Percentiles rank a stretch among this genome's conserved stretches.
These are phyloP conservation scores for Candida stauntonica DNA, from an alignment of 805 yeast genomes.

Conservation along the genomic window DNA sequence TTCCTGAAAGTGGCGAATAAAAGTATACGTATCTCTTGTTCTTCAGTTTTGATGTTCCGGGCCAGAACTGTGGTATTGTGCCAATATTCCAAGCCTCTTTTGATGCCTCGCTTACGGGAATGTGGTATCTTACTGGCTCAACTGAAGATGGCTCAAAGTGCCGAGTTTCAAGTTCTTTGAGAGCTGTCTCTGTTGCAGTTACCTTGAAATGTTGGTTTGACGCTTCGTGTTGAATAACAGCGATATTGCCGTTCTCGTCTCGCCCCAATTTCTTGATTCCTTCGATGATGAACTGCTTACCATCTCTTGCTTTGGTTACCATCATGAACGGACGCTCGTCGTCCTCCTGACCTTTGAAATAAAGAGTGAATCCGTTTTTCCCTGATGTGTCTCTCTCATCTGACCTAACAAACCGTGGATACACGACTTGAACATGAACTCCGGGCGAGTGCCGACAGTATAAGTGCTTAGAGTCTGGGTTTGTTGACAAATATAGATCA, in stretches of 20 bases:
- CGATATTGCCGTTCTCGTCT: constrained; percentile 15
- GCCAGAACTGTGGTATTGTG: constrained; percentile 39
- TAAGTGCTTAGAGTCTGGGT: constrained; percentile 57
- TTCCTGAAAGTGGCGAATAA: constrained; percentile 25
- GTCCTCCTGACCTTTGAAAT: constrained; percentile 23
- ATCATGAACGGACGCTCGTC: constrained; percentile 14
- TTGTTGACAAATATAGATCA: constrained; percentile 60
- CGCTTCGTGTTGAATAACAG: neutral
- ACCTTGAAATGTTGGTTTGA: neutral
- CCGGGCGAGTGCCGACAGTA: constrained; percentile 62
- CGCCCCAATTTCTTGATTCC: constrained; percentile 7
- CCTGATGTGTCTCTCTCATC: constrained; percentile 12
- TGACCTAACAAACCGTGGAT: constrained; percentile 3
- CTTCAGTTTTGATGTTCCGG: constrained; percentile 12
- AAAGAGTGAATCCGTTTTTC: constrained; percentile 30
- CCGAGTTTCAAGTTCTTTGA: constrained; percentile 6
- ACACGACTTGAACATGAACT: constrained; percentile 39
- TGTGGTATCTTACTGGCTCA: constrained; percentile 28
- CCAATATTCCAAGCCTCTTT: constrained; percentile 36
- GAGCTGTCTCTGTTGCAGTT: constrained; percentile 4
- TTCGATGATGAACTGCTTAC: constrained; percentile 14
- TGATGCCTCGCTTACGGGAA: constrained; percentile 21
- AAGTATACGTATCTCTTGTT: constrained; percentile 30
- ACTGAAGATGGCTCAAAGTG: constrained; percentile 6
- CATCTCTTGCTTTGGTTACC: constrained; percentile 12